Conservation (phyloP, 495 filamentous ascomycete genomes). For the Recurvomyces mirabilis region DNA sequence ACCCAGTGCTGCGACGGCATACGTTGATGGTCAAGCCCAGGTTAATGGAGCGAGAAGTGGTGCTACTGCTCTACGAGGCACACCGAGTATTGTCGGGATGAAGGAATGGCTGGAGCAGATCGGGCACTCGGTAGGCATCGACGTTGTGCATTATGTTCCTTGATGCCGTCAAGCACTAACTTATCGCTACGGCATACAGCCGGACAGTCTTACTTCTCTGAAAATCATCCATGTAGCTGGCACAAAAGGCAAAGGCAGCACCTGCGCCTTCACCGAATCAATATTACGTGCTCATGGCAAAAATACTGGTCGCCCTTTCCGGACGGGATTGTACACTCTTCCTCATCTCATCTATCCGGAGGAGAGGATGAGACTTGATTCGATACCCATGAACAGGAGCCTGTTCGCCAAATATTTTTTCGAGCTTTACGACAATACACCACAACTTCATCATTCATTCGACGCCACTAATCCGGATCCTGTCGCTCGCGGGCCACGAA, state of each 20-base stretch:
- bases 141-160: neutral
- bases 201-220: no score
- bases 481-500: conserved; percentile 57
- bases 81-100: conserved; percentile 20
- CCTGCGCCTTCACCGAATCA: conserved; percentile 56
- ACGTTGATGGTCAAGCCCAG: no score
- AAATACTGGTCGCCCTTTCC: conserved; percentile 23
- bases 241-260: conserved; percentile 87
- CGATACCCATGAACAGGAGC: conserved; percentile 59
- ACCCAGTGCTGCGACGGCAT: no score
- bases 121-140: conserved; percentile 10
- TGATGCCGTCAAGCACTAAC: neutral
- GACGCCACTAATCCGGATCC: conserved; percentile 30
- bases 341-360: conserved; percentile 79
- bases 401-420: conserved; percentile 80
- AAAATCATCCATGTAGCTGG: conserved; percentile 78
- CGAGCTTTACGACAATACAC: conserved; percentile 67
- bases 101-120: conserved; percentile 16
- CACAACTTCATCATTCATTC: conserved; percentile 34
- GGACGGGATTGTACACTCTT: conserved; percentile 73
- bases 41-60: no score
- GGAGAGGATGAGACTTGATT: conserved; percentile 79
- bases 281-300: conserved; percentile 34
- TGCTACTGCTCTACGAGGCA: conserved; percentile 6
- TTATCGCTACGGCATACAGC: neutral